phyloP scores from a whole-genome alignment of 768 basidiomycete genomes.

The Coprinopsis strossmayeri region DNA sequence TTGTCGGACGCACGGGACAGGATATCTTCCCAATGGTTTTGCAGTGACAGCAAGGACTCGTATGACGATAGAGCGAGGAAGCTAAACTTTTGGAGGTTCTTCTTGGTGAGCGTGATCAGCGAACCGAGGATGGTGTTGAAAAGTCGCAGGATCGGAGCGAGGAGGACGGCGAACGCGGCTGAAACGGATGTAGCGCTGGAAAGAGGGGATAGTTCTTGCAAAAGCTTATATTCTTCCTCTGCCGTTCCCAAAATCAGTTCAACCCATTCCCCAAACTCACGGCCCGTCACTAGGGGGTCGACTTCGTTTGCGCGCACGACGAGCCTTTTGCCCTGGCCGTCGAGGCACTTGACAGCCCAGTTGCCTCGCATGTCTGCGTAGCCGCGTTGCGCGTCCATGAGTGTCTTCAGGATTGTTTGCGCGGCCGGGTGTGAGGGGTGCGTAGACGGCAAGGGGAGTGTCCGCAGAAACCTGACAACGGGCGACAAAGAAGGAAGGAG shows the following conservation, averaged over 20 bases:
- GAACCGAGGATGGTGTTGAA: conserved; percentile 62
- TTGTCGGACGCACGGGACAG: conserved; percentile 41
- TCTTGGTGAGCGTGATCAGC: conserved; percentile 62
- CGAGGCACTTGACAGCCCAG: conserved; percentile 72
- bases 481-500: conserved; percentile 34
- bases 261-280: conserved; percentile 70
- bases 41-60: conserved; percentile 47
- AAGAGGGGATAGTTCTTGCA: conserved; percentile 59
- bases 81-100: conserved; percentile 68
- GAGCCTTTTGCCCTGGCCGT: conserved; percentile 61
- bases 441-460: conserved; percentile 68
- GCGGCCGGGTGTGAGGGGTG: conserved; percentile 82
- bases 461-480: conserved; percentile 62
- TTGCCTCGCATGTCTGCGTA: conserved; percentile 83
- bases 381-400: conserved; percentile 74
- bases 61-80: conserved; percentile 76
- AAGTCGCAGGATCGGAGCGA: conserved; percentile 57
- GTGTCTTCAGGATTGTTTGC: conserved; percentile 49
- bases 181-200: conserved; percentile 42
- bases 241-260: conserved; percentile 57
- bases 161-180: conserved; percentile 53
- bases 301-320: conserved; percentile 66
- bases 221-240: conserved; percentile 67
- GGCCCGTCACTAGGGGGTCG: conserved; percentile 58
- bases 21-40: conserved; percentile 63